phyloP scores from a whole-genome alignment of 306 rosid species.

The Ormosia emarginata region DNA sequence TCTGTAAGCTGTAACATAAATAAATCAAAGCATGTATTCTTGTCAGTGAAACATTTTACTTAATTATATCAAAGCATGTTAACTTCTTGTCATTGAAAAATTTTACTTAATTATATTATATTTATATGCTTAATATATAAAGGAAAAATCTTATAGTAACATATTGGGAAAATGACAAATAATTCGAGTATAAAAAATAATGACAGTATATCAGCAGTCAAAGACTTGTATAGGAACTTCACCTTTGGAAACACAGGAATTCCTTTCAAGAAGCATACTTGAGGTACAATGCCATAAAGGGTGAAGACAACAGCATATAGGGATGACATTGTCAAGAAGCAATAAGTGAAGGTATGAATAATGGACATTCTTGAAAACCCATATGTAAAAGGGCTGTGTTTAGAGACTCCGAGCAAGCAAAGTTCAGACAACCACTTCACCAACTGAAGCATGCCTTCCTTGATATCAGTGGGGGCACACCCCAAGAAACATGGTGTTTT shows the following conservation, averaged over 20 bases:
- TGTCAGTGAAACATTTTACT: neutral
- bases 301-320: constrained; percentile 18
- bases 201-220: neutral
- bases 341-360: constrained; percentile 15
- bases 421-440: constrained; percentile 40
- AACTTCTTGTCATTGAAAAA: too few relatives aligned
- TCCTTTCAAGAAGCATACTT: constrained; percentile 41
- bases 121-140: neutral
- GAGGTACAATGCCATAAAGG: constrained; percentile 41
- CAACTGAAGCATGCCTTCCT: constrained; percentile 39
- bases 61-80: neutral
- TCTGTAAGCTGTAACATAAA: constrained; percentile 24
- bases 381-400: constrained; percentile 35
- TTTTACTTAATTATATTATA: neutral
- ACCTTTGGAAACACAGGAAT: constrained; percentile 40
- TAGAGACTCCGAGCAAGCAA: constrained; percentile 26
- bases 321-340: constrained; percentile 27
- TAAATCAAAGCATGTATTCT: neutral
- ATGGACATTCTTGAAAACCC: constrained; percentile 32
- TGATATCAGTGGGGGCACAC: constrained; percentile 40
- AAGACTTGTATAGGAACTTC: neutral
- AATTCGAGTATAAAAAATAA: neutral
- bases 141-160: neutral
- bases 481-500: constrained; percentile 43
- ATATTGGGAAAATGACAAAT: neutral